phyloP scores from a whole-genome alignment of 768 basidiomycete genomes.

The Rhodocollybia butyracea region DNA sequence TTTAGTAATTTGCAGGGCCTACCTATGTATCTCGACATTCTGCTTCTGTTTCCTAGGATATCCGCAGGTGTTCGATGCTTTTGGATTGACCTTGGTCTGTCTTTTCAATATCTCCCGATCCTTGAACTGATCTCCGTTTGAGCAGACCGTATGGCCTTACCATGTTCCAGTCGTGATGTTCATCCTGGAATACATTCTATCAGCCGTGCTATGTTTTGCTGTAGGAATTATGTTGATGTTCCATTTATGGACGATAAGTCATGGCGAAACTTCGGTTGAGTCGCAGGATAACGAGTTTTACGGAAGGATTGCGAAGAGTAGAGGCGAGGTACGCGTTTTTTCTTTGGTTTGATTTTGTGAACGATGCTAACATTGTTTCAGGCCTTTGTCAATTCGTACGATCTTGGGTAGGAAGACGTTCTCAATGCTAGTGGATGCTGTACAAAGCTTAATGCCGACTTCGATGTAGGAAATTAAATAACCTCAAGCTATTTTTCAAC shows the following conservation, averaged over 20 bases:
- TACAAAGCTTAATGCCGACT: background rate
- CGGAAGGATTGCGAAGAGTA: conserved; percentile 56
- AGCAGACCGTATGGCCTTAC: conserved; percentile 50
- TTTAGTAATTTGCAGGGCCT: conserved; percentile 47
- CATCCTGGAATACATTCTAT: conserved; percentile 74
- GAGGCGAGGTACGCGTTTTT: conserved; percentile 59
- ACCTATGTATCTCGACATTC: conserved; percentile 71
- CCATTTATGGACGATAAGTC: conserved; percentile 67
- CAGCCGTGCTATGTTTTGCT: conserved; percentile 69
- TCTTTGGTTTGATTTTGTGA: background rate
- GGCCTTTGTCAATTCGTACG: conserved; percentile 89
- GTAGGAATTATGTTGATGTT: conserved; percentile 70
- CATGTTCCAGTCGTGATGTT: conserved; percentile 66
- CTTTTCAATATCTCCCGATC: background rate
- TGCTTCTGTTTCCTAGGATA: conserved; percentile 66
- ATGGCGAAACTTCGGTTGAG: conserved; percentile 89
- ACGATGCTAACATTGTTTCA: conserved; percentile 21
- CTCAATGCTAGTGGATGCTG: background rate
- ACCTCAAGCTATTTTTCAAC: conserved; percentile 87
- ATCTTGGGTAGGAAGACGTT: conserved; percentile 62
- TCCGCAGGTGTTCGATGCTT: conserved; percentile 48
- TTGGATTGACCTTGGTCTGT: conserved; percentile 48
- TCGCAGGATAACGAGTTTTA: conserved; percentile 85
- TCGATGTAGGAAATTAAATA: conserved; percentile 50
- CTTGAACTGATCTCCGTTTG: background rate